Base-by-base conservation (phyloP, 805 yeast species). In the Saturnispora besseyi region DNA sequence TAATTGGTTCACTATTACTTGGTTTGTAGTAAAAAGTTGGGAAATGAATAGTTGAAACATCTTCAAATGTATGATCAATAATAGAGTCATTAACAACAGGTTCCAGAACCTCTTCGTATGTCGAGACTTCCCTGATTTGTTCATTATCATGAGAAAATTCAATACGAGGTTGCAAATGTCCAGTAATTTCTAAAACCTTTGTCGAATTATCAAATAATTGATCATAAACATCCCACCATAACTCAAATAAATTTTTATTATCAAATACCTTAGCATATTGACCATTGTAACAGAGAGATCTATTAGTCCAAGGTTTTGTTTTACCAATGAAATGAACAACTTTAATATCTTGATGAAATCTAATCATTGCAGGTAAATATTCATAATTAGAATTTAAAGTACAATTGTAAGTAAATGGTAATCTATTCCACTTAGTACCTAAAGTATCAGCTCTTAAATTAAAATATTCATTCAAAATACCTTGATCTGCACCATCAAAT, bases 401-500 rank as follows among this genome's bases (percentile, higher is more conserved):
- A 31, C 91, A 95, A 60, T 91, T 91, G 71, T 80, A 91, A 43
- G 78, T 57, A 58, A 90, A 91, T 2, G 97, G 90, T 44, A 93
- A 67, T 44, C 78, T 74, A 31, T 72, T 64, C 96, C 97, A 90
- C 48, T 56, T 52, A 9, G 51, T 49, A 11, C 24, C 24, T 1
- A 49, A 51, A 8, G 66, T 63, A 13, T 51, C 48, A 10, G 60
- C 57, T 50, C 48, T 51, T 45, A 58, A 56, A 44, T 56, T 74
- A 62, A 86, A 87, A 59, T 76, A 83, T 60, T 85, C 86, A 64
- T 89, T 89, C 54, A 89, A 70, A 34, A 89, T 71, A 11, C 97
- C 97, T 65, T 89, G 97, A 66, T 89, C 97, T 2, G 95, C 91
- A 40, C 96, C 96, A 65, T 89, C 97, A 57, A 87, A 86, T 3